A percentile compares a stretch with the other conserved stretches of the same genome.
Conservation (phyloP, 331 rosid genomes). For the Pyrus hybrid region DNA sequence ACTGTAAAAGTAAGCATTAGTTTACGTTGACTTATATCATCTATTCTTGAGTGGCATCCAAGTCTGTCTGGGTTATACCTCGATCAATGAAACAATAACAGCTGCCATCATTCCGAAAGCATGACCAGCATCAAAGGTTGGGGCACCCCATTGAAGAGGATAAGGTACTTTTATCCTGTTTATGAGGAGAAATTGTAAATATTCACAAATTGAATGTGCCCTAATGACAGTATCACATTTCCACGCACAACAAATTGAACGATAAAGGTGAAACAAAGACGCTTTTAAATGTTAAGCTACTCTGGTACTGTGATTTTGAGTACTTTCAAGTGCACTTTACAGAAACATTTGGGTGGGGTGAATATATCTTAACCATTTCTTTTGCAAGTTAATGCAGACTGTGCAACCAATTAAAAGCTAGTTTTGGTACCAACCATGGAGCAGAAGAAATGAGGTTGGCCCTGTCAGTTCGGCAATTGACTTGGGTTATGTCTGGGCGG, state of each 20-base stretch:
- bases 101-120: slow-evolving; percentile 98
- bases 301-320: background rate
- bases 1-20: slow-evolving; percentile 38
- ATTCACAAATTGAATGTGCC: background rate
- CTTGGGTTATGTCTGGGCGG: slow-evolving; percentile 66
- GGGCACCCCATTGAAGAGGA: slow-evolving; percentile 98
- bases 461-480: slow-evolving; percentile 78
- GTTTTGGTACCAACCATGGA: slow-evolving; percentile 65
- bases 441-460: slow-evolving; percentile 94
- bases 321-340: background rate
- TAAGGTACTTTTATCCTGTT: slow-evolving; percentile 90
- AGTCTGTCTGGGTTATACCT: slow-evolving; percentile 37
- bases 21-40: background rate
- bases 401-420: background rate
- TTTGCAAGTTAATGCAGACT: background rate
- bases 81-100: slow-evolving; percentile 86
- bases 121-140: slow-evolving; percentile 90
- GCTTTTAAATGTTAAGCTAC: background rate
- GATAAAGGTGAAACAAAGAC: background rate
- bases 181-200: background rate
- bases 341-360: background rate
- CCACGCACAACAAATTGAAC: background rate
- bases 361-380: background rate
- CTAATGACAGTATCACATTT: background rate
- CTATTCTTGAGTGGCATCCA: background rate